Evolutionary conservation across 495 filamentous ascomycete species (phyloP).

Genomic region (Parathielavia appendiculata): DNA sequence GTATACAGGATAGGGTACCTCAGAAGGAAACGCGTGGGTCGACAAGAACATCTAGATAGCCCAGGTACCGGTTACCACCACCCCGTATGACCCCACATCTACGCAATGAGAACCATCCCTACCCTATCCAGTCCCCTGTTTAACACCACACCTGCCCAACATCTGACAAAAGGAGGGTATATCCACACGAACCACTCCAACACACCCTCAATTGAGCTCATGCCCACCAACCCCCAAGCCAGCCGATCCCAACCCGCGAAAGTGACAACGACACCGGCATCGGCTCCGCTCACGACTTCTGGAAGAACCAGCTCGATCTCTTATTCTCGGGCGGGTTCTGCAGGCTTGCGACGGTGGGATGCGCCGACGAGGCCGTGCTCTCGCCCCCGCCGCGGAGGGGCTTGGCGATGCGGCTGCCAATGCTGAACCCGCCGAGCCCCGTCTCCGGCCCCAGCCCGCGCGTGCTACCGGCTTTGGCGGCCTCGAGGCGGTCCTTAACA

Average conservation of each 20-base stretch:
- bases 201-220: background rate
- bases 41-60: too few species aligned
- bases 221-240: background rate
- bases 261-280: background rate
- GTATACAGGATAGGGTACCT: background rate
- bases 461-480: constrained; percentile 83
- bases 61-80: too few species aligned
- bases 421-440: constrained; percentile 64
- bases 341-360: constrained; percentile 49
- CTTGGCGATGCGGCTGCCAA: constrained; percentile 89
- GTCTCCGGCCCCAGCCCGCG: constrained; percentile 66
- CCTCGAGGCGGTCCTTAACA: constrained; percentile 95
- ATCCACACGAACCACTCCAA: constrained; percentile 4
- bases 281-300: constrained; percentile 34
- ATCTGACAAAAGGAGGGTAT: background rate
- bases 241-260: background rate
- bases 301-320: constrained; percentile 56
- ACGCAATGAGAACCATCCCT: background rate
- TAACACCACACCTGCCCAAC: background rate
- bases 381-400: constrained; percentile 88
- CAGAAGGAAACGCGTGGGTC: too few species aligned
- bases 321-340: constrained; percentile 49
- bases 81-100: background rate
- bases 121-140: too few species aligned
- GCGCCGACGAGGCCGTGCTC: constrained; percentile 46